Percentiles rank a stretch among this genome's conserved stretches.
Conservation (phyloP, 2,329 filamentous ascomycete species). For the Xylariaceae sp. region DNA sequence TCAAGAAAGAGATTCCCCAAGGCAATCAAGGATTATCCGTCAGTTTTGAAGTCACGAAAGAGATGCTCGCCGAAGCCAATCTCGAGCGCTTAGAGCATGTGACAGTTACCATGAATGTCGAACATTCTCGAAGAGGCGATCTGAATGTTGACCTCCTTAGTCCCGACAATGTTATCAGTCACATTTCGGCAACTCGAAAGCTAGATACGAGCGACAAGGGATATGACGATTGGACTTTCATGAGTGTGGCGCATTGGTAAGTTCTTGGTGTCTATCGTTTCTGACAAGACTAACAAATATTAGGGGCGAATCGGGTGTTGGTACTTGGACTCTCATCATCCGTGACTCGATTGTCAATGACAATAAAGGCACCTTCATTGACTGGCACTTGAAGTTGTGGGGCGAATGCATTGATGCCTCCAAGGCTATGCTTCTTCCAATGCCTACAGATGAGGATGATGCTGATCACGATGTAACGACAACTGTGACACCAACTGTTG, state of each 20-base stretch:
- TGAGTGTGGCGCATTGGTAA: conserved; percentile 96
- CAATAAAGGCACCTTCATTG: conserved; percentile 76
- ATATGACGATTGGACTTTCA: conserved; percentile 97
- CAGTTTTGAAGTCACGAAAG: conserved; percentile 79
- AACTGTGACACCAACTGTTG: conserved; percentile 65
- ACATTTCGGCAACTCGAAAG: conserved; percentile 77
- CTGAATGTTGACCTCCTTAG: conserved; percentile 90
- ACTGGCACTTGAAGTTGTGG: conserved; percentile 96
- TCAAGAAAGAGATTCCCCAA: conserved; percentile 84
- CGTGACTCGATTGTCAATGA: conserved; percentile 84
- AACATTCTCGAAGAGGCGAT: conserved; percentile 86
- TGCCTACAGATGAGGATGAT: conserved; percentile 84
- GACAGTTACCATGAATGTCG: conserved; percentile 95
- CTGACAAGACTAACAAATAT: conserved; percentile 20
- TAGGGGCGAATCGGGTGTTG: conserved; percentile 86
- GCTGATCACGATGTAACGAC: conserved; percentile 73
- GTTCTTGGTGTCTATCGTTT: conserved; percentile 38
- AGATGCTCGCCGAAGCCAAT: conserved; percentile 83
- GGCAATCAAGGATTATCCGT: conserved; percentile 80
- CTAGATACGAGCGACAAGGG: conserved; percentile 70
- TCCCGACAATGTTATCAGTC: conserved; percentile 79
- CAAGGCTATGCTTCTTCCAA: conserved; percentile 75
- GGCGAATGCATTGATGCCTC: conserved; percentile 81
- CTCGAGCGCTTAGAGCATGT: conserved; percentile 89
- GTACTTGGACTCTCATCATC: conserved; percentile 89